Evolutionary conservation across 176 grass and related monocot species (phyloP).

Genomic region (Neostapfia colusana): DNA sequence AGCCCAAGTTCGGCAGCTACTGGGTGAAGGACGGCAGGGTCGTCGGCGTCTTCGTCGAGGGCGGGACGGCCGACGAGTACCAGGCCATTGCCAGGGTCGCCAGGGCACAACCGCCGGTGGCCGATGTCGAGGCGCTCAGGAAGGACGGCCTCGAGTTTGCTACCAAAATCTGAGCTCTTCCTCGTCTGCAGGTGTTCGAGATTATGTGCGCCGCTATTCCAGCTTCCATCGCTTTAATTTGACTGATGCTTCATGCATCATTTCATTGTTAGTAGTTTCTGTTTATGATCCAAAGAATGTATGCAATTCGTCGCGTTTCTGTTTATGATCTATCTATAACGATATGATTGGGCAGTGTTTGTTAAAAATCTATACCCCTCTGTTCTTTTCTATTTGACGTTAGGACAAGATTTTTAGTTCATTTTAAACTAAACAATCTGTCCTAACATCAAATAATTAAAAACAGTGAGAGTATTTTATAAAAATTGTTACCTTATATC

Average conservation of each 20-base stretch:
- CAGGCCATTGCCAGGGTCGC: conserved; percentile 81
- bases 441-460: no score
- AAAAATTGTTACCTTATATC: no score
- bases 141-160: conserved; percentile 70
- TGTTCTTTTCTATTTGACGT: no score
- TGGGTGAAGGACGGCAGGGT: conserved; percentile 94
- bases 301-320: no score
- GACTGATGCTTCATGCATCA: background rate
- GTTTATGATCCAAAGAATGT: no score
- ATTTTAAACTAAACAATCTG: no score
- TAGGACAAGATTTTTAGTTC: no score
- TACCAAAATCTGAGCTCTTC: conserved; percentile 54
- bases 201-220: background rate
- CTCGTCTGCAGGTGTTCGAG: background rate
- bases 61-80: conserved; percentile 77
- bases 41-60: conserved; percentile 80
- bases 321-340: no score
- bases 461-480: no score
- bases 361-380: no score
- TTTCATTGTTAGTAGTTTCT: no score
- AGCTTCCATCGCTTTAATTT: background rate
- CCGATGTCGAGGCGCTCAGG: conserved; percentile 50
- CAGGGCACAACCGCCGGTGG: conserved; percentile 59
- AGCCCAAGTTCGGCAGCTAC: conserved; percentile 89
- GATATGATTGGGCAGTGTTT: no score